These are phyloP conservation scores for Eucalyptus sp. DNA, from an alignment of 345 rosid genomes.

Conservation along the genomic window DNA sequence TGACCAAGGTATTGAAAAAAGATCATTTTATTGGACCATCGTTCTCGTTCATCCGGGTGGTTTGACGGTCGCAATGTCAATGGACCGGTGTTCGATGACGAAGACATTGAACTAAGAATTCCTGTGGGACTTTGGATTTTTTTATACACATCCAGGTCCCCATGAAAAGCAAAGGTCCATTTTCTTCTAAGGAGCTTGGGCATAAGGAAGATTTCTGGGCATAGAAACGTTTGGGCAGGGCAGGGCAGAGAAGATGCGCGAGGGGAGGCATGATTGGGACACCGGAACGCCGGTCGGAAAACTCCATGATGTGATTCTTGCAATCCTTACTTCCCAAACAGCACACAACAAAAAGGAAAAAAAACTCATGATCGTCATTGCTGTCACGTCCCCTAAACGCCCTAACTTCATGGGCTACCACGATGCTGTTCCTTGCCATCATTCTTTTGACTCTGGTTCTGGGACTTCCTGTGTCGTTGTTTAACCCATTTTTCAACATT, in stretches of 20 bases:
- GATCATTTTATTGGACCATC: not conserved
- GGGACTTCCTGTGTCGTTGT: accelerated
- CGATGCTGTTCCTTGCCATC: not conserved
- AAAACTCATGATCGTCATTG: not conserved
- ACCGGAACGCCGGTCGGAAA: not conserved
- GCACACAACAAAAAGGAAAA: not conserved
- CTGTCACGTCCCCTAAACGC: not conserved
- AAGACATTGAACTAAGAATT: not conserved
- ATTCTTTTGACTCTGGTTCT: not conserved
- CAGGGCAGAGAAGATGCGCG: not conserved
- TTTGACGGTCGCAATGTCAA: not conserved
- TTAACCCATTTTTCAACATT: not conserved
- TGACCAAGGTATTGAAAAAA: not conserved
- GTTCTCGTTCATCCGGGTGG: not conserved
- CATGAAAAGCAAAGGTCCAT: not conserved
- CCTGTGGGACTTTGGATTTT: not conserved
- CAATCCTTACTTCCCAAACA: not conserved
- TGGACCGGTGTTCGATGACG: not conserved
- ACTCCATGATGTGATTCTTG: not conserved
- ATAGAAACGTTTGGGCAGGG: not conserved
- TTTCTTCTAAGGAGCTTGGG: not conserved
- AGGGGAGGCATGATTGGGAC: not conserved
- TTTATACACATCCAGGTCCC: not conserved
- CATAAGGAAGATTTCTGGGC: not conserved
- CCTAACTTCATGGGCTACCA: not conserved